Evolutionary conservation across 345 rosid genomes (phyloP).

Genomic region (Eucalyptus camaldulensis): DNA sequence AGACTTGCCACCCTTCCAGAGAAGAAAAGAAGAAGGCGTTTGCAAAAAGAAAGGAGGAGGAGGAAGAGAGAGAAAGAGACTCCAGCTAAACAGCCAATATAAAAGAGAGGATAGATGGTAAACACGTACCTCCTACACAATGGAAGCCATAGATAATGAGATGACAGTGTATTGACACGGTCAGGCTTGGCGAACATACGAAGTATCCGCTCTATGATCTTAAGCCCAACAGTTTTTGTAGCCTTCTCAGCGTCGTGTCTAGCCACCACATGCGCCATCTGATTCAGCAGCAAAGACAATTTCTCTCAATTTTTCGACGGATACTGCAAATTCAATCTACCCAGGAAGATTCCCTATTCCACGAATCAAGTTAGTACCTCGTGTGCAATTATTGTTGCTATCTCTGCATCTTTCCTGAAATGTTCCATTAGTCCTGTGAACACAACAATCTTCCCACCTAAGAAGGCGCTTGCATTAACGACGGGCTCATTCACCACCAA

Average conservation of each 20-base stretch:
- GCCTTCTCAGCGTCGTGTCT: constrained; percentile 64
- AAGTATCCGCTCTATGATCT: constrained; percentile 46
- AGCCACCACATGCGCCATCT: constrained; percentile 94
- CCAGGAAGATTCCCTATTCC: background rate
- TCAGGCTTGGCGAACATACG: constrained; percentile 64
- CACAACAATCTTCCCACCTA: constrained; percentile 79
- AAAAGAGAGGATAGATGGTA: background rate
- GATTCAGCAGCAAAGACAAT: background rate
- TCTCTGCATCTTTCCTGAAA: constrained; percentile 68
- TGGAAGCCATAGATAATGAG: constrained; percentile 68
- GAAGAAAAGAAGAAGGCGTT: background rate
- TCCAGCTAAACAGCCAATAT: background rate
- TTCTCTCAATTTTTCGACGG: background rate
- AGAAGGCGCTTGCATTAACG: constrained; percentile 75
- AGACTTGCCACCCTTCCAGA: background rate
- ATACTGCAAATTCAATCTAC: background rate
- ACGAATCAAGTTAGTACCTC: constrained; percentile 29
- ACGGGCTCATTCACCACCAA: constrained; percentile 66
- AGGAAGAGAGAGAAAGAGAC: background rate
- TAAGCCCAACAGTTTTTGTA: constrained; percentile 65
- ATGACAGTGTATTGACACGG: constrained; percentile 56
- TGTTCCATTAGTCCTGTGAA: constrained; percentile 68
- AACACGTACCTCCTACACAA: constrained; percentile 66
- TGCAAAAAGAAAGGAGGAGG: background rate
- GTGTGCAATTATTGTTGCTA: constrained; percentile 89